phyloP scores from a whole-genome alignment of 23 red algal genomes.

The Gracilaria gracilis region DNA sequence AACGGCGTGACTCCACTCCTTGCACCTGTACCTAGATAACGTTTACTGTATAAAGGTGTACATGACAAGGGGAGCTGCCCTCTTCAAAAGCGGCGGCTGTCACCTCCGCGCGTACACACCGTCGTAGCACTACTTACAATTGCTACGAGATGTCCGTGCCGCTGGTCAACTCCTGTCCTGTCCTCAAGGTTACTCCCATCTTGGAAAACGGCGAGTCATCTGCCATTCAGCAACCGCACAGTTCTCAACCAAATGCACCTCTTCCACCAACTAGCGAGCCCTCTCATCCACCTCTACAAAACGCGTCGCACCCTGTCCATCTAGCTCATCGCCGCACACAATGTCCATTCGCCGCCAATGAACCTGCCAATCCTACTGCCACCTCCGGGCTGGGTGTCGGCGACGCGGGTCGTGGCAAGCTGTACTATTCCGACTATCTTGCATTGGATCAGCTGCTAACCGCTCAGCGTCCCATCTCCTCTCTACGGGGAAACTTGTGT shows the following conservation, averaged over 20 bases:
- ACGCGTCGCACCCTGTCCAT: slow-evolving; percentile 5
- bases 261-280: background rate
- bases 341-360: slow-evolving; percentile 35
- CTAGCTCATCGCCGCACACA: slow-evolving; percentile 1
- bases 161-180: background rate
- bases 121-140: no score
- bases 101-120: background rate
- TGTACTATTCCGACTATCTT: slow-evolving; percentile 88
- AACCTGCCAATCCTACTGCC: background rate
- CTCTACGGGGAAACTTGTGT: slow-evolving; percentile 54
- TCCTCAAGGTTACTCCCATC: background rate
- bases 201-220: background rate
- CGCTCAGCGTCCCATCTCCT: slow-evolving; percentile 86
- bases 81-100: background rate
- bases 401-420: slow-evolving; percentile 56
- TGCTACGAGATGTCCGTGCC: background rate
- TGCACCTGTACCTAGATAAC: no score
- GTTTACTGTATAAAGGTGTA: no score
- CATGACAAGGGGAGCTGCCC: no score
- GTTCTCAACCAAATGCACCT: background rate
- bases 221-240: background rate
- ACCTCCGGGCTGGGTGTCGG: slow-evolving; percentile 30
- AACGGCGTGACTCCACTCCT: no score
- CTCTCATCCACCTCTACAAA: background rate
- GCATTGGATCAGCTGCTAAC: slow-evolving; percentile 66